phyloP scores from a whole-genome alignment of 257 asterid species.

The Knoxia roxburghii region DNA sequence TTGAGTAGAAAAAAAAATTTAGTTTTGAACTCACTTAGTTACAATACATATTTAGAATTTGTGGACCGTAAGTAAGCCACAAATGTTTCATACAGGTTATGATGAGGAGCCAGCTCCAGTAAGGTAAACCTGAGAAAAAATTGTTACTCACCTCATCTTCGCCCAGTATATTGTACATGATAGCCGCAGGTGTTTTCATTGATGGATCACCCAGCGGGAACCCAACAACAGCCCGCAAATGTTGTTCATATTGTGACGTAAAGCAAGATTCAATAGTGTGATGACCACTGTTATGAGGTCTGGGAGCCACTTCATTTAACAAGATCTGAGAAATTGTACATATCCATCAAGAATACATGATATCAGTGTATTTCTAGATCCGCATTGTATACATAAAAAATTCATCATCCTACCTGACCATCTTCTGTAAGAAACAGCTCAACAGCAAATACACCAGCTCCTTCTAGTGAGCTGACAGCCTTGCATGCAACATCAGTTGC shows the following conservation, averaged over 20 bases:
- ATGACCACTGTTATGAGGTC: constrained; percentile 99
- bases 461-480: constrained; percentile 89
- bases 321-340: constrained; percentile 44
- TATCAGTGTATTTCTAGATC: neutral
- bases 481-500: constrained; percentile 77
- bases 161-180: constrained; percentile 93
- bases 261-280: constrained; percentile 88
- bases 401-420: constrained; percentile 59
- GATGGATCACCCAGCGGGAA: constrained; percentile 96
- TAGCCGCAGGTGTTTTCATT: constrained; percentile 76
- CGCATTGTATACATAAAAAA: neutral
- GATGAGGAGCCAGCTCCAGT: neutral
- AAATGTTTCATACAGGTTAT: neutral
- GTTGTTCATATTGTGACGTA: constrained; percentile 95
- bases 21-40: neutral
- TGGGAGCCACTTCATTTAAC: constrained; percentile 93
- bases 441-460: constrained; percentile 92
- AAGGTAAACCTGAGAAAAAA: neutral
- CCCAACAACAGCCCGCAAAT: constrained; percentile 87
- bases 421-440: constrained; percentile 89
- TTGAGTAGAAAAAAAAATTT: neutral
- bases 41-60: neutral
- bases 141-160: constrained; percentile 67
- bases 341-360: neutral
- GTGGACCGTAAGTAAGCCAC: neutral